Conservation (phyloP, 495 filamentous ascomycete species). For the Hypoxylon lienhwacheense region DNA sequence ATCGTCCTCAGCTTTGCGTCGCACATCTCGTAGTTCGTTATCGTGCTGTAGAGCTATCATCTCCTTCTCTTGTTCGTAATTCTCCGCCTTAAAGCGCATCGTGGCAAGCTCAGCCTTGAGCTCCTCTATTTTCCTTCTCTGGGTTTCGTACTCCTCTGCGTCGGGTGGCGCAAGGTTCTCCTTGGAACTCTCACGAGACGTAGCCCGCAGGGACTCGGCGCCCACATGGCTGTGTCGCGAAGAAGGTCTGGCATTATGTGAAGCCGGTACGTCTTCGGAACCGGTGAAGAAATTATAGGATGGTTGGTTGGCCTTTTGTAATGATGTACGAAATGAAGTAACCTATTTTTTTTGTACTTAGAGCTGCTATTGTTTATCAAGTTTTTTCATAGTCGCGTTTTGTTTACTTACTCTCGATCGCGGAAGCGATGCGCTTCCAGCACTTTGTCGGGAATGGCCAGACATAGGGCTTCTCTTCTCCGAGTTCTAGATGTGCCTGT, state of each 20-base stretch:
- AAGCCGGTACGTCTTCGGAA: constrained; percentile 40
- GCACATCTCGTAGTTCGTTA: constrained; percentile 76
- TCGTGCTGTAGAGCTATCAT: constrained; percentile 73
- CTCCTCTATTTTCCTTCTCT: constrained; percentile 53
- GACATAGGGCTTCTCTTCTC: constrained; percentile 27
- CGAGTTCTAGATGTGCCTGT: neutral
- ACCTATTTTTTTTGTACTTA: constrained; percentile 24
- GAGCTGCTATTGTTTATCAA: neutral
- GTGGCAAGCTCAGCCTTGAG: constrained; percentile 59
- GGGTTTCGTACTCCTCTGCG: constrained; percentile 54
- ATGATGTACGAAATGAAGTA: constrained; percentile 42
- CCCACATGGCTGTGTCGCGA: constrained; percentile 41
- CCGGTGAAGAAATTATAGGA: constrained; percentile 65
- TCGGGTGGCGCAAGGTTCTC: constrained; percentile 53
- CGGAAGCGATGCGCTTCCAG: constrained; percentile 36
- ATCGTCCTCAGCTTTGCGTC: constrained; percentile 76
- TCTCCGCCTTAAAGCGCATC: constrained; percentile 59
- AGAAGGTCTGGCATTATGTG: constrained; percentile 39
- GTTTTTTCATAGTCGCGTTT: constrained; percentile 17
- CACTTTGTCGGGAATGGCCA: constrained; percentile 43
- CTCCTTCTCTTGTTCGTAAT: constrained; percentile 83
- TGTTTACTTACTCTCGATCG: constrained; percentile 51
- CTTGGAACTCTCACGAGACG: constrained; percentile 52
- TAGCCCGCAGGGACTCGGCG: constrained; percentile 41
- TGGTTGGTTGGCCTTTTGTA: constrained; percentile 53